Conservation (phyloP, 2,329 filamentous ascomycete genomes). For the Monosporascus sp. region DNA sequence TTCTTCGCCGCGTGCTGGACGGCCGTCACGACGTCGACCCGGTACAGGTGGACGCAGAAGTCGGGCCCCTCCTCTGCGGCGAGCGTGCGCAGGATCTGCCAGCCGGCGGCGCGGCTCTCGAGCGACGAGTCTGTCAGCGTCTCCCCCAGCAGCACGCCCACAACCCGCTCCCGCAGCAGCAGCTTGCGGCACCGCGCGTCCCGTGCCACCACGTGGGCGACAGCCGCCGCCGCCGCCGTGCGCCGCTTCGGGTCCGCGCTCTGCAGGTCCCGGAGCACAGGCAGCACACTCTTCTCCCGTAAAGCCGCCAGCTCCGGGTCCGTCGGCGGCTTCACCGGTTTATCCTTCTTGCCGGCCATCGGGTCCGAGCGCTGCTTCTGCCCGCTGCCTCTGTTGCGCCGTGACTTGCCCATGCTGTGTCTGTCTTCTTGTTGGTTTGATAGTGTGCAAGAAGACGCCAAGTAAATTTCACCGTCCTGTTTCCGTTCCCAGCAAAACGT, state of each 20-base stretch:
- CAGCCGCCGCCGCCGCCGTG: constrained; percentile 51
- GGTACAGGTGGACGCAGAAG: constrained; percentile 60
- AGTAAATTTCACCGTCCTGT: neutral
- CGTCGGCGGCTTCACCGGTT: constrained; percentile 53
- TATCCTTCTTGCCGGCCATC: constrained; percentile 33
- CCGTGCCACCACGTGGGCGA: constrained; percentile 53
- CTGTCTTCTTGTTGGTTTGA: neutral
- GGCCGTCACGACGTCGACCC: constrained; percentile 55
- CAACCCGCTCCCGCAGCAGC: constrained; percentile 60
- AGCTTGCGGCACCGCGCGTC: constrained; percentile 59
- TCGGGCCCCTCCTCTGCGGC: constrained; percentile 59
- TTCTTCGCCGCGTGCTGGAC: constrained; percentile 50
- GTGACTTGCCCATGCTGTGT: constrained; percentile 53
- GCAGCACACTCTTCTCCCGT: constrained; percentile 57
- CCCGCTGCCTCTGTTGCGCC: constrained; percentile 43
- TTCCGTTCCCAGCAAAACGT: neutral
- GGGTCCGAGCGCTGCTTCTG: constrained; percentile 45
- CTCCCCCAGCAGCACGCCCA: constrained; percentile 57
- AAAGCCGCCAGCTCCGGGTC: constrained; percentile 60
- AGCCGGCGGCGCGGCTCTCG: constrained; percentile 61
- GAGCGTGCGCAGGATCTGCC: constrained; percentile 58
- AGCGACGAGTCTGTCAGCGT: constrained; percentile 58
- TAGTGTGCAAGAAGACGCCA: neutral
- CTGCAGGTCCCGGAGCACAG: constrained; percentile 55
- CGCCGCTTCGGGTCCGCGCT: constrained; percentile 55